phyloP scores from a whole-genome alignment of 495 filamentous ascomycete species.

The Delitschia confertaspora region DNA sequence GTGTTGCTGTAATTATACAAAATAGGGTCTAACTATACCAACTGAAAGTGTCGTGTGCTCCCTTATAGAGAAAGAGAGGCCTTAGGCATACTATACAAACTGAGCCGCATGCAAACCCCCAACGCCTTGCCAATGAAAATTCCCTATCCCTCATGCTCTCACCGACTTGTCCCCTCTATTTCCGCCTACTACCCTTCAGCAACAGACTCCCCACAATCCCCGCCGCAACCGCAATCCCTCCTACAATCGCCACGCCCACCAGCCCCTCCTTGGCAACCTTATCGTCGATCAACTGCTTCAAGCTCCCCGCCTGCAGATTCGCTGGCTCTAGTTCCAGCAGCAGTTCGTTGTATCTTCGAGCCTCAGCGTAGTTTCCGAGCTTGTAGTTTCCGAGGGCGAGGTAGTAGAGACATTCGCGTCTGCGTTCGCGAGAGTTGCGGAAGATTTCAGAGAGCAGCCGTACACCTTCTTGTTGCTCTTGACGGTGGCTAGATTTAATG shows the following conservation, averaged over 20 bases:
- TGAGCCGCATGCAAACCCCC: too few relatives aligned
- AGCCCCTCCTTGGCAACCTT: conserved; percentile 91
- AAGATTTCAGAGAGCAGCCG: conserved; percentile 94
- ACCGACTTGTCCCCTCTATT: too few relatives aligned
- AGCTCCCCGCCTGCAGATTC: conserved; percentile 80
- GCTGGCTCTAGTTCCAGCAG: conserved; percentile 79
- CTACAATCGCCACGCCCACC: conserved; percentile 92
- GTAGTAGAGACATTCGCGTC: conserved; percentile 96
- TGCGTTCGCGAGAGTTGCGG: conserved; percentile 77
- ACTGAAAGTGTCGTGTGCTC: too few relatives aligned
- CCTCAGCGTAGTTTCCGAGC: conserved; percentile 93
- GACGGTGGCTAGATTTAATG: conserved; percentile 77
- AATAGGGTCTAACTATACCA: too few relatives aligned
- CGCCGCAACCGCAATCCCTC: conserved; percentile 84
- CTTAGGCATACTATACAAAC: too few relatives aligned
- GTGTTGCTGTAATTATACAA: too few relatives aligned
- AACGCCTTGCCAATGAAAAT: too few relatives aligned
- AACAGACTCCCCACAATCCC: conserved; percentile 86
- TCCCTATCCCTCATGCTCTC: too few relatives aligned
- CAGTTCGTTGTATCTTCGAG: conserved; percentile 85
- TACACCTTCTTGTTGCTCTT: conserved; percentile 91
- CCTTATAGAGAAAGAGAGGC: too few relatives aligned
- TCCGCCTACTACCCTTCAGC: conserved; percentile 58
- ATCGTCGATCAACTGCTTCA: conserved; percentile 82
- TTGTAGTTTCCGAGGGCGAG: conserved; percentile 95